Percentiles rank a stretch among this genome's conserved stretches.
phyloP scores from a whole-genome alignment of 1,284 basidiomycete species.

The Entoloma clypeatum region DNA sequence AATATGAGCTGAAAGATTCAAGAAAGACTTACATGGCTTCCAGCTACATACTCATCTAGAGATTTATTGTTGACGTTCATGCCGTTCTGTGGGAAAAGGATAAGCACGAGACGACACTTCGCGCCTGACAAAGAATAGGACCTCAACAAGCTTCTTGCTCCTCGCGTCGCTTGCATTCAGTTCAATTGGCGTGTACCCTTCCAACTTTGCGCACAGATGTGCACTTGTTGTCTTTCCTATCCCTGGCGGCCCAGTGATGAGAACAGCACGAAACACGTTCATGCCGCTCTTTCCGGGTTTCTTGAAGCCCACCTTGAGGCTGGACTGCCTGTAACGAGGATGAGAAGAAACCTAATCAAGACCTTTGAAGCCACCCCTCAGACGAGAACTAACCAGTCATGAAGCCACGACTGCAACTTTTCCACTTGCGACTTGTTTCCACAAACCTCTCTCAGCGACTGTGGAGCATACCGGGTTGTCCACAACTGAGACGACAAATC shows the following conservation, averaged over 20 bases:
- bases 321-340: conserved; percentile 56
- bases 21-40: conserved; percentile 48
- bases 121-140: conserved; percentile 25
- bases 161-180: conserved; percentile 94
- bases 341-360: conserved; percentile 1
- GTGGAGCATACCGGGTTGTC: conserved; percentile 95
- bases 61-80: conserved; percentile 88
- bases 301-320: conserved; percentile 77
- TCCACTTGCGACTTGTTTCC: conserved; percentile 93
- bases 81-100: conserved; percentile 50
- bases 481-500: conserved; percentile 73
- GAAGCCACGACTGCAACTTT: conserved; percentile 84
- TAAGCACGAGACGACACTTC: background rate
- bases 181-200: conserved; percentile 90
- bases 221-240: conserved; percentile 98
- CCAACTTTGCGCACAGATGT: conserved; percentile 85
- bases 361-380: too few species aligned
- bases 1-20: background rate
- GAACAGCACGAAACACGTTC: conserved; percentile 82
- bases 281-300: conserved; percentile 91
- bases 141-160: conserved; percentile 96
- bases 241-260: conserved; percentile 92
- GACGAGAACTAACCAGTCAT: conserved; percentile 65
- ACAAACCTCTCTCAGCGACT: conserved; percentile 84
- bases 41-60: conserved; percentile 83